Conservation (phyloP, 352 stramenopile species). For the Detonula confervacea region DNA sequence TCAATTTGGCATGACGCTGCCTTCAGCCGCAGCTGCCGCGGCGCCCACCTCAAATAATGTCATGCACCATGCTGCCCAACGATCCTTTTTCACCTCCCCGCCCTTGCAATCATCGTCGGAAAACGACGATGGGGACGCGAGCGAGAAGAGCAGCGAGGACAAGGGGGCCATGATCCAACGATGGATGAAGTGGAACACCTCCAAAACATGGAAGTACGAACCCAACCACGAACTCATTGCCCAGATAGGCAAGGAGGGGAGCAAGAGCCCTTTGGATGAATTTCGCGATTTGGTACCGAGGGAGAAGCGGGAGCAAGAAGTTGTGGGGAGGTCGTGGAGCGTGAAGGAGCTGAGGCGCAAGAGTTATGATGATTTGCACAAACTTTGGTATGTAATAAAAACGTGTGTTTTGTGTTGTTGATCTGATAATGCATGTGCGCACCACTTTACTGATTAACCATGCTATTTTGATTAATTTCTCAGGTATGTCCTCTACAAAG, state of each 20-base stretch:
- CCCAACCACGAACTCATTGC: slow-evolving; percentile 28
- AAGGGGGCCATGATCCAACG: slow-evolving; percentile 29
- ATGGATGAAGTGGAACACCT: slow-evolving; percentile 44
- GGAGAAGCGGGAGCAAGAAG: slow-evolving; percentile 56
- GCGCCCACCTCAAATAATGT: background rate
- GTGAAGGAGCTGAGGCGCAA: slow-evolving; percentile 96
- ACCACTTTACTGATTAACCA: too few species aligned
- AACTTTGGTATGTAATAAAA: slow-evolving; percentile 94
- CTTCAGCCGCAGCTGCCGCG: background rate
- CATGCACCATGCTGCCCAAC: background rate
- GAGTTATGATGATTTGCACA: slow-evolving; percentile 97
- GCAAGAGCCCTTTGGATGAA: slow-evolving; percentile 52
- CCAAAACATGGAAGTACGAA: slow-evolving; percentile 32
- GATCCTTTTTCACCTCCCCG: background rate
- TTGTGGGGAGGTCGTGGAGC: slow-evolving; percentile 92
- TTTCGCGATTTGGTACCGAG: slow-evolving; percentile 76
- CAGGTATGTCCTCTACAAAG: slow-evolving; percentile 95
- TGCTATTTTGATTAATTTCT: background rate
- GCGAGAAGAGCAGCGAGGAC: background rate
- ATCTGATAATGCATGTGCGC: too few species aligned
- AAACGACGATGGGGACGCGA: background rate
- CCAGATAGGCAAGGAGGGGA: slow-evolving; percentile 31
- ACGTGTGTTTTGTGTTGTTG: too few species aligned
- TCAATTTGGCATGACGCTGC: background rate
- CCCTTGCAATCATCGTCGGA: background rate